Conservation (phyloP, 148 eudicot species). For the Amaranthus palmeri region DNA sequence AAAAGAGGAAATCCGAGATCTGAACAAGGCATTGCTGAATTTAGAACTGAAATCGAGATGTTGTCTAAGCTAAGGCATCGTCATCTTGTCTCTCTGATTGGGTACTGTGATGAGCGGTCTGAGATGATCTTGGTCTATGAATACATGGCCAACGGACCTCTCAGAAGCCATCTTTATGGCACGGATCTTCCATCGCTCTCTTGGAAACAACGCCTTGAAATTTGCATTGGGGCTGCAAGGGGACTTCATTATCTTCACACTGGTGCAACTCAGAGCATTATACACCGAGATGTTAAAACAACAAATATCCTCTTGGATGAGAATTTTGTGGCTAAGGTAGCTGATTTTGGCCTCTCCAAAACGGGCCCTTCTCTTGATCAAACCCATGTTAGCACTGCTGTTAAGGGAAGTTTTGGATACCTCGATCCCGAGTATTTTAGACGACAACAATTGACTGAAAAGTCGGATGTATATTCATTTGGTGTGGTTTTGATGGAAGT, state of each 20-base stretch:
- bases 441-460: constrained; percentile 89
- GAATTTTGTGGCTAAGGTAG: constrained; percentile 87
- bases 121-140: constrained; percentile 96
- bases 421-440: constrained; percentile 97
- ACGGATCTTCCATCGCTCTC: constrained; percentile 69
- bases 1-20: constrained; percentile 96
- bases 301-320: constrained; percentile 96
- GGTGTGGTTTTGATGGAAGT: constrained; percentile 98
- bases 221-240: constrained; percentile 92
- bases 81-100: constrained; percentile 90
- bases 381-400: constrained; percentile 97
- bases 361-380: constrained; percentile 87
- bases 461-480: constrained; percentile 92
- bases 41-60: constrained; percentile 93
- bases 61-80: constrained; percentile 94
- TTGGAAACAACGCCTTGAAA: constrained; percentile 95
- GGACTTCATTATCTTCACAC: constrained; percentile 99
- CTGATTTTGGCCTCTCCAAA: constrained; percentile 94
- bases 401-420: constrained; percentile 93
- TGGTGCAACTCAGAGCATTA: constrained; percentile 86
- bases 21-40: constrained; percentile 93
- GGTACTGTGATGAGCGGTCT: constrained; percentile 91
- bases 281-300: constrained; percentile 92
- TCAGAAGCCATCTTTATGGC: constrained; percentile 95
- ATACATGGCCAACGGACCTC: constrained; percentile 97